Conservation (phyloP, 2,329 filamentous ascomycete species). For the Hymenoscyphus infarciens region DNA sequence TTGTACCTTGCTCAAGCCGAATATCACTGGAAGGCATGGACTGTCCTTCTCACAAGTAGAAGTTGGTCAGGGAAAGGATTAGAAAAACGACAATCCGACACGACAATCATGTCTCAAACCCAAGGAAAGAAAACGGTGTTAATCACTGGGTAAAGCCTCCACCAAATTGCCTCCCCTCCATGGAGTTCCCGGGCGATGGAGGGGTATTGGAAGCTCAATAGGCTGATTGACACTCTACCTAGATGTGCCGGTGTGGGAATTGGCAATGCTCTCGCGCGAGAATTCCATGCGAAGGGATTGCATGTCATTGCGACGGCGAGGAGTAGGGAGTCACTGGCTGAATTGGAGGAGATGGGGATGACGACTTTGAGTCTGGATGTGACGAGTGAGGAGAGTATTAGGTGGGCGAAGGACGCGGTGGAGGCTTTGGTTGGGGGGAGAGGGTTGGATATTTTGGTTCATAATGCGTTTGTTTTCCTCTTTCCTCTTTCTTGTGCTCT, state of each 20-base stretch:
- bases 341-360: slow-evolving; percentile 33
- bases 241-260: slow-evolving; percentile 37
- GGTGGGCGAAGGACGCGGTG: slow-evolving; percentile 27
- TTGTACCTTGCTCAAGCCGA: too few species aligned
- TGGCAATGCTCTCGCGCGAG: slow-evolving; percentile 40
- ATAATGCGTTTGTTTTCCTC: slow-evolving; percentile 62
- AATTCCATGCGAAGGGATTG: slow-evolving; percentile 38
- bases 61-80: not conserved
- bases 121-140: slow-evolving; percentile 18
- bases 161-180: not conserved
- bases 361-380: slow-evolving; percentile 43
- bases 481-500: not conserved
- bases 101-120: not conserved
- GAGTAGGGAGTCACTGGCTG: slow-evolving; percentile 34
- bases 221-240: not conserved
- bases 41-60: not conserved
- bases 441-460: slow-evolving; percentile 81
- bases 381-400: slow-evolving; percentile 27
- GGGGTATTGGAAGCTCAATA: not conserved
- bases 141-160: slow-evolving; percentile 22
- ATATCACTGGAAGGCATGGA: not conserved
- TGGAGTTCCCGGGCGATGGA: not conserved
- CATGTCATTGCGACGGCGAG: slow-evolving; percentile 42
- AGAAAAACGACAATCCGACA: not conserved
- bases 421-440: slow-evolving; percentile 58